These are phyloP conservation scores for Alternaria sp. DNA, from an alignment of 2,329 filamentous ascomycete genomes.

Conservation along the genomic window DNA sequence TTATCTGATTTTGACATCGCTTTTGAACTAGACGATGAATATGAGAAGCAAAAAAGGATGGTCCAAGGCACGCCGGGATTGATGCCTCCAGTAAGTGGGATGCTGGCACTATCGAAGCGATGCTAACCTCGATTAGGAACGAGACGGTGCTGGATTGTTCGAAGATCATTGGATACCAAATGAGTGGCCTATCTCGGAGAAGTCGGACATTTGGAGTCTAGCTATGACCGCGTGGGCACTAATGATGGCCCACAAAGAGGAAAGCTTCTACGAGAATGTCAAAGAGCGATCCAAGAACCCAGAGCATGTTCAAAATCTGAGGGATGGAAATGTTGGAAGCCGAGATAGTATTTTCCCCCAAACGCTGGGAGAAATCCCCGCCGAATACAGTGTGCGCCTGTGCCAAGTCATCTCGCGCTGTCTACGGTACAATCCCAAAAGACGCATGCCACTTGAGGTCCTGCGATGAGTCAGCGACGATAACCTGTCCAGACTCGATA, in stretches of 20 bases:
- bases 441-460: neutral
- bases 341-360: neutral
- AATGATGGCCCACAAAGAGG: neutral
- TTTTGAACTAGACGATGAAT: neutral
- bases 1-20: neutral
- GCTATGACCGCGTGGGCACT: neutral
- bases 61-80: neutral
- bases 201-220: neutral
- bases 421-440: neutral
- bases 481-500: neutral
- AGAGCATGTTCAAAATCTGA: neutral
- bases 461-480: neutral
- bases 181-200: neutral
- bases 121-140: neutral
- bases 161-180: neutral
- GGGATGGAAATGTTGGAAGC: accelerated
- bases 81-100: neutral
- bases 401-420: neutral
- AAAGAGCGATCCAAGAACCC: neutral
- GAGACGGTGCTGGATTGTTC: neutral
- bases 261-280: neutral
- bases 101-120: neutral
- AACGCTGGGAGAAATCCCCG: neutral
- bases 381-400: neutral
- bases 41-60: accelerated